Evolutionary conservation across 495 filamentous ascomycete species (phyloP).

Genomic region (Poronia punctata): DNA sequence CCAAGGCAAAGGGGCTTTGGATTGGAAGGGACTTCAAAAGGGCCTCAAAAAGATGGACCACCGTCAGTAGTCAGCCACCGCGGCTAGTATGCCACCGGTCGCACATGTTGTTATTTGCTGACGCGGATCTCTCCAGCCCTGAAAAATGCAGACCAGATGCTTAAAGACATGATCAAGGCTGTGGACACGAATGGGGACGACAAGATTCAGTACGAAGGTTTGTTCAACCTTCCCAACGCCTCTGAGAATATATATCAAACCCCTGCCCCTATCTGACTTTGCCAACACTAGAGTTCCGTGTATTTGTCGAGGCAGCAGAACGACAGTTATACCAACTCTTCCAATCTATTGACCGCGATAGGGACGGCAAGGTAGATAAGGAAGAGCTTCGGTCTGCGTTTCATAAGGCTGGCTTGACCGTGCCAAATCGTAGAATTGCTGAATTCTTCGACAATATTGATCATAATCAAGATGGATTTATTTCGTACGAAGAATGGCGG

Average conservation of each 20-base stretch:
- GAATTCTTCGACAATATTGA: constrained; percentile 87
- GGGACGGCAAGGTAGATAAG: constrained; percentile 85
- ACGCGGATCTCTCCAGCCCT: constrained; percentile 52
- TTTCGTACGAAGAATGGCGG: constrained; percentile 95
- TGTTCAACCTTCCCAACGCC: too few relatives aligned
- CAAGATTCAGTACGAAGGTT: constrained; percentile 82
- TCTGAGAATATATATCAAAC: too few relatives aligned
- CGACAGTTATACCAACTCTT: constrained; percentile 74
- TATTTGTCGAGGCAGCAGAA: constrained; percentile 83
- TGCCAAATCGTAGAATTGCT: constrained; percentile 70
- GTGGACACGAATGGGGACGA: constrained; percentile 86
- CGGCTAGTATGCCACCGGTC: constrained; percentile 3
- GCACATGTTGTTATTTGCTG: constrained; percentile 12
- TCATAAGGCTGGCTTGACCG: constrained; percentile 64
- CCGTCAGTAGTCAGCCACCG: constrained; percentile 52
- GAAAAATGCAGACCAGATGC: constrained; percentile 86
- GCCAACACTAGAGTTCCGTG: constrained; percentile 87
- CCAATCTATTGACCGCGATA: constrained; percentile 75
- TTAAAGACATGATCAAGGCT: constrained; percentile 66
- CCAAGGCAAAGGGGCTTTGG: constrained; percentile 66
- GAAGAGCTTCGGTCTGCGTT: constrained; percentile 74
- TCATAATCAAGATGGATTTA: constrained; percentile 77
- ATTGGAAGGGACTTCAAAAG: constrained; percentile 73
- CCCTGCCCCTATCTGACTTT: too few relatives aligned
- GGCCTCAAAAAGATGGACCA: constrained; percentile 87